Conservation (phyloP, 2,329 filamentous ascomycete genomes). For the Monilinia laxa region DNA sequence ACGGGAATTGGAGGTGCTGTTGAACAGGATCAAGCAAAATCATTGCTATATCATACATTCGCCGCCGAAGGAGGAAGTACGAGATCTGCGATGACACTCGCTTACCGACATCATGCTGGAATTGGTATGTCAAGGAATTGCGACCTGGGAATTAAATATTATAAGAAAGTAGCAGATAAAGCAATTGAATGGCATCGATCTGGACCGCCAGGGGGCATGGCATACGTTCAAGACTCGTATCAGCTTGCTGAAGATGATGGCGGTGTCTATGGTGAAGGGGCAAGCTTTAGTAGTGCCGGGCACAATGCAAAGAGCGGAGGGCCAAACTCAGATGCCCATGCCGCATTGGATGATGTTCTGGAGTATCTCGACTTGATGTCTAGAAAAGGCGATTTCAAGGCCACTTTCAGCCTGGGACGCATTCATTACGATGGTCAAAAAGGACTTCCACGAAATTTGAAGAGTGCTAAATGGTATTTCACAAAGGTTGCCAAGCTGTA, state of each 20-base stretch:
- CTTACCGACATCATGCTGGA: constrained; percentile 79
- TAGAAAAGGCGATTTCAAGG: constrained; percentile 70
- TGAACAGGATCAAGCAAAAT: constrained; percentile 82
- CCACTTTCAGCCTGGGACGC: constrained; percentile 66
- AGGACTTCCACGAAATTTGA: constrained; percentile 59
- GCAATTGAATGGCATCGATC: constrained; percentile 84
- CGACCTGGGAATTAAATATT: constrained; percentile 80
- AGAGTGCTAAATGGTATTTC: constrained; percentile 66
- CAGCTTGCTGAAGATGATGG: constrained; percentile 87
- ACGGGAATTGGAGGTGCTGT: constrained; percentile 84
- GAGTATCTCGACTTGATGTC: constrained; percentile 80
- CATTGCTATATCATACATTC: constrained; percentile 91
- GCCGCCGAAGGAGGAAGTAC: constrained; percentile 82
- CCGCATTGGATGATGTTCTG: constrained; percentile 87
- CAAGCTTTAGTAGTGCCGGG: constrained; percentile 85
- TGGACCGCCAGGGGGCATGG: constrained; percentile 84
- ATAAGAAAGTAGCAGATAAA: constrained; percentile 91
- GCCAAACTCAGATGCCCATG: constrained; percentile 75
- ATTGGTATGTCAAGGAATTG: constrained; percentile 85
- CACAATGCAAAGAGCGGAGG: constrained; percentile 73
- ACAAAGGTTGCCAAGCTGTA: constrained; percentile 65
- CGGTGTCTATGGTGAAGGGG: constrained; percentile 92
- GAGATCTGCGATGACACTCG: constrained; percentile 89
- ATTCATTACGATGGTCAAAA: constrained; percentile 69
- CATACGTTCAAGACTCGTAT: constrained; percentile 74